Evolutionary conservation across 129 eudicot genomes (phyloP).

Genomic region (Chrysanthemum makinoi): DNA sequence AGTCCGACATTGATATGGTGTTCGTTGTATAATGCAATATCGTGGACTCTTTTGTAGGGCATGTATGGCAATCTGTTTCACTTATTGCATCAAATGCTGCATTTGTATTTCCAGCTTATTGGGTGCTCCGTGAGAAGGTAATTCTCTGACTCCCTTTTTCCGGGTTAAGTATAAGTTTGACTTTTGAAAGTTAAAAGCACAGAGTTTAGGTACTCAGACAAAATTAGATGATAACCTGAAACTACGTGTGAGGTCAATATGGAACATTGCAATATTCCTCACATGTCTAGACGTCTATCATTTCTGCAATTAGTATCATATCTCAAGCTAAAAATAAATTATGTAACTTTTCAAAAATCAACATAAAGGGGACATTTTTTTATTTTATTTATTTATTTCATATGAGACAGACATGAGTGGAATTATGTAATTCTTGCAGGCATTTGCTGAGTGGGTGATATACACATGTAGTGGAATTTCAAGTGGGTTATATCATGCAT

Average conservation of each 20-base stretch:
- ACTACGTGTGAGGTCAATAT: background rate
- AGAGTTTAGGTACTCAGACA: background rate
- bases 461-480: slow-evolving; percentile 86
- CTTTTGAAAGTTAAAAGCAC: background rate
- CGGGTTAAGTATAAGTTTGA: slow-evolving; percentile 3
- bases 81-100: slow-evolving; percentile 97
- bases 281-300: background rate
- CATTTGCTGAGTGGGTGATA: slow-evolving; percentile 94
- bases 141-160: slow-evolving; percentile 5
- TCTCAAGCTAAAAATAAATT: background rate
- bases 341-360: slow-evolving; percentile 10
- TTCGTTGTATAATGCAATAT: background rate
- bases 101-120: slow-evolving; percentile 85
- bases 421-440: slow-evolving; percentile 39
- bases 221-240: background rate
- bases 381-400: too few species aligned
- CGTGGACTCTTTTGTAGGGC: slow-evolving; percentile 59
- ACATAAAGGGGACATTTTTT: background rate
- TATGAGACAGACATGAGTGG: too few species aligned
- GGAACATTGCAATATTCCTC: background rate
- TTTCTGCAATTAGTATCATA: background rate
- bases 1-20: background rate
- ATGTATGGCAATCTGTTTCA: slow-evolving; percentile 76
- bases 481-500: slow-evolving; percentile 94
- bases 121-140: slow-evolving; percentile 88